These are phyloP conservation scores for Penicillium waksmanii DNA, from an alignment of 495 filamentous ascomycete genomes.

Conservation along the genomic window DNA sequence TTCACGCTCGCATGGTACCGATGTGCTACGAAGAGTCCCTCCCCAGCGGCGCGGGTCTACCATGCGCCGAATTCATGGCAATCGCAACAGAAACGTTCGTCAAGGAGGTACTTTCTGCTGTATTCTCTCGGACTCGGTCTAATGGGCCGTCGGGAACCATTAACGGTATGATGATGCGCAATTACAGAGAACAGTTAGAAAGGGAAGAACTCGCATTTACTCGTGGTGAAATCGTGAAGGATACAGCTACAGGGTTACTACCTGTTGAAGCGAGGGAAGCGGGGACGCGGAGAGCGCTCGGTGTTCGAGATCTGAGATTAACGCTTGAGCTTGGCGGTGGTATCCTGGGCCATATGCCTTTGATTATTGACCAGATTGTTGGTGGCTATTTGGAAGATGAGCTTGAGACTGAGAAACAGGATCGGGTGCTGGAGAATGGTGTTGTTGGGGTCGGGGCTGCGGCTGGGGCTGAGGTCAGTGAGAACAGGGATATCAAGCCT, in stretches of 20 bases:
- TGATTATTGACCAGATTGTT: constrained; percentile 71
- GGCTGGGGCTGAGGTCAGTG: not conserved
- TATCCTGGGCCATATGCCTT: constrained; percentile 75
- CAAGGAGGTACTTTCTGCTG: constrained; percentile 79
- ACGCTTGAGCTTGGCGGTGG: constrained; percentile 74
- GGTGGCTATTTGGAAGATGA: constrained; percentile 76
- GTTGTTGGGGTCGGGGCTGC: not conserved
- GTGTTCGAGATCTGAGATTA: constrained; percentile 78
- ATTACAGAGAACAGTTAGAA: constrained; percentile 72
- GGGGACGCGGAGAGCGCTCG: constrained; percentile 65
- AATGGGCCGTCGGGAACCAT: constrained; percentile 75
- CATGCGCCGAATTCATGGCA: constrained; percentile 84
- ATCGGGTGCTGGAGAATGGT: constrained; percentile 42
- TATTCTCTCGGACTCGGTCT: constrained; percentile 76
- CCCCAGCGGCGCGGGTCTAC: constrained; percentile 66
- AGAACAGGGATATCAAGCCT: constrained; percentile 42
- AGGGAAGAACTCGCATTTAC: constrained; percentile 70
- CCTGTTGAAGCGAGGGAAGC: constrained; percentile 75
- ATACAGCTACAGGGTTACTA: constrained; percentile 64
- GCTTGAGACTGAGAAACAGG: constrained; percentile 61
- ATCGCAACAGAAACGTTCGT: constrained; percentile 90
- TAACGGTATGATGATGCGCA: constrained; percentile 76
- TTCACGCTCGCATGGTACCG: constrained; percentile 84
- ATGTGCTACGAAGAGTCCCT: constrained; percentile 95
- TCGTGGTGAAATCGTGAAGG: constrained; percentile 70